Percentiles rank a stretch among this genome's conserved stretches.
phyloP scores from a whole-genome alignment of 768 basidiomycete genomes.

The Podaxis sp. region DNA sequence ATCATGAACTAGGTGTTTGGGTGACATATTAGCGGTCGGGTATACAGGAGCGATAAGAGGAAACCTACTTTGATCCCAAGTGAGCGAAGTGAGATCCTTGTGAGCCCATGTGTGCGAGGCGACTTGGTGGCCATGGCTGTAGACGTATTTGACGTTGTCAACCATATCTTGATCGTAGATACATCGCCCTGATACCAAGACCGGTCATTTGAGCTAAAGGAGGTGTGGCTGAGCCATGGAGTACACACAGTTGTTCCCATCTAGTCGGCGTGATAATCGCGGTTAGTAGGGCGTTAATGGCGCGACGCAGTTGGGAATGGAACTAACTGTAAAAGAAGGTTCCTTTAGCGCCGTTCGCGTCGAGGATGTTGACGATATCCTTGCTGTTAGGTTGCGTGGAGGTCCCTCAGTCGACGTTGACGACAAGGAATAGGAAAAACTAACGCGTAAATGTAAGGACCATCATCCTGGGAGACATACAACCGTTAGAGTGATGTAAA shows the following conservation, averaged over 20 bases:
- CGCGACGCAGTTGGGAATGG: background rate
- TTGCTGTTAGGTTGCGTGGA: conserved; percentile 17
- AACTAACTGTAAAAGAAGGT: conserved; percentile 42
- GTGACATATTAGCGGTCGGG: background rate
- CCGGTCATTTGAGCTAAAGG: background rate
- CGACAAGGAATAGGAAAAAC: background rate
- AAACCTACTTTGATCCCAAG: conserved; percentile 29
- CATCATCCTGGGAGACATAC: conserved; percentile 27
- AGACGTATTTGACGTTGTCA: conserved; percentile 33
- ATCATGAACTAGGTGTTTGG: conserved; percentile 24
- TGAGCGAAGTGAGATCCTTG: conserved; percentile 29
- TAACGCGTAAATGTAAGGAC: conserved; percentile 31
- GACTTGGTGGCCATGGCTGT: conserved; percentile 38
- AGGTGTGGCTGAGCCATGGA: background rate
- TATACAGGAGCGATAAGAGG: background rate
- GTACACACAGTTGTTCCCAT: conserved; percentile 36
- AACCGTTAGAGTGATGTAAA: background rate
- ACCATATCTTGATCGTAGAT: conserved; percentile 31
- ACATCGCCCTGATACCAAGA: conserved; percentile 26
- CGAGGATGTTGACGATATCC: conserved; percentile 31
- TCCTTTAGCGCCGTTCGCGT: conserved; percentile 34
- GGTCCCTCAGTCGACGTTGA: background rate
- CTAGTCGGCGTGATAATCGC: conserved; percentile 16
- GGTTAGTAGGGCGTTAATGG: background rate
- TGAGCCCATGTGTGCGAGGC: conserved; percentile 48